These are phyloP conservation scores for Lasiosphaeria ovina DNA, from an alignment of 495 filamentous ascomycete species.

Conservation along the genomic window DNA sequence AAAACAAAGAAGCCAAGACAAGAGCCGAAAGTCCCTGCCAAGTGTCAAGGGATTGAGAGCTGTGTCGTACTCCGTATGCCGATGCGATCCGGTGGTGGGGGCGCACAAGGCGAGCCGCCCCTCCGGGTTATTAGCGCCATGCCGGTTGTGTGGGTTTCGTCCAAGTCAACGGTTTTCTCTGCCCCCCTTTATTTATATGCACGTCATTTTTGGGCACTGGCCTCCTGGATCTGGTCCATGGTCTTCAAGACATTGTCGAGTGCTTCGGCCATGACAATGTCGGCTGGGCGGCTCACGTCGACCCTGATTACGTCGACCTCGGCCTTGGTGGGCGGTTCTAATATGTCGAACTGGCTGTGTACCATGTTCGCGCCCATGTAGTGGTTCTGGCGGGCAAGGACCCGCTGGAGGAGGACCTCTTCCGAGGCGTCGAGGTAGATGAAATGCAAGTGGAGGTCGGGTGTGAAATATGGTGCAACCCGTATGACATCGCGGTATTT, in stretches of 20 bases:
- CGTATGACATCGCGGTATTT: conserved; percentile 98
- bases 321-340: conserved; percentile 74
- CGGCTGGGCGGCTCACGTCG: conserved; percentile 66
- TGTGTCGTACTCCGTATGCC: neutral
- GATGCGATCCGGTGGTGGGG: neutral
- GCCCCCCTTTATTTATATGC: conserved; percentile 8
- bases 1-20: neutral
- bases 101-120: neutral
- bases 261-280: conserved; percentile 66
- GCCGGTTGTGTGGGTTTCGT: conserved; percentile 2
- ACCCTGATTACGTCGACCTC: conserved; percentile 85
- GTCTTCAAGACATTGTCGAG: conserved; percentile 49
- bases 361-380: conserved; percentile 99
- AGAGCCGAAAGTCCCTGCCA: neutral
- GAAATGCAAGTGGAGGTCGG: conserved; percentile 82
- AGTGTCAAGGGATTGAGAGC: neutral
- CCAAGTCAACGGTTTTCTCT: no score
- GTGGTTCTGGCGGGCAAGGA: conserved; percentile 71
- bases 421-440: conserved; percentile 83
- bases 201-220: conserved; percentile 14
- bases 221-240: conserved; percentile 28
- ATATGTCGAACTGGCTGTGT: conserved; percentile 79
- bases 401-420: conserved; percentile 69
- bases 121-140: conserved; percentile 12
- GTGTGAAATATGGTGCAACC: conserved; percentile 74